Evolutionary conservation across 192 early-diverging fungal genomes (phyloP).

Genomic region (Backusella mclennaniae): DNA sequence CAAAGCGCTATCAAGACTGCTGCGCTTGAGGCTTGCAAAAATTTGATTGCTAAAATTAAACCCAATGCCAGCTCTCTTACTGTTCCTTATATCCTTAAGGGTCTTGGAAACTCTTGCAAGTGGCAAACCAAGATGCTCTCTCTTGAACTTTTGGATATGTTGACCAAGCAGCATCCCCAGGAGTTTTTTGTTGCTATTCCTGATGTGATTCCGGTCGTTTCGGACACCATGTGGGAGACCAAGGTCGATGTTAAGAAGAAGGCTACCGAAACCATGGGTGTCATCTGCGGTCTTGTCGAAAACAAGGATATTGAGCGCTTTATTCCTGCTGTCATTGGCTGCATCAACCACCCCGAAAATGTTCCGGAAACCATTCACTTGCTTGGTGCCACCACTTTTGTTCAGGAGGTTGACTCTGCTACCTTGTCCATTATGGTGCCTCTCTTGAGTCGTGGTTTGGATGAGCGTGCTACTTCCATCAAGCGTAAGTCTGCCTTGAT

Average conservation of each 20-base stretch:
- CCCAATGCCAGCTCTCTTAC: constrained; percentile 47
- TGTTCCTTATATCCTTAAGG: constrained; percentile 64
- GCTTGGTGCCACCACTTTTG: constrained; percentile 79
- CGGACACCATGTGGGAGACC: constrained; percentile 79
- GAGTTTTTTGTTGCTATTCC: constrained; percentile 51
- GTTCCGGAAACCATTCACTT: constrained; percentile 76
- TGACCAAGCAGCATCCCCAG: constrained; percentile 46
- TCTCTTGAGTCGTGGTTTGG: constrained; percentile 67
- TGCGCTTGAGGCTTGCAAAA: constrained; percentile 45
- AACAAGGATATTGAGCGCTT: constrained; percentile 81
- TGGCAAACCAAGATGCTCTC: constrained; percentile 68
- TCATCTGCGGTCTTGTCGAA: constrained; percentile 67
- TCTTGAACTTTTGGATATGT: constrained; percentile 42
- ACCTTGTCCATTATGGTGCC: constrained; percentile 83
- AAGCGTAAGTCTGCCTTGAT: constrained; percentile 76
- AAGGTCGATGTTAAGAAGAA: constrained; percentile 70
- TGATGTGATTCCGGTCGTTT: constrained; percentile 70
- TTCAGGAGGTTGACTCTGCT: constrained; percentile 71
- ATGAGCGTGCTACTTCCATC: constrained; percentile 69
- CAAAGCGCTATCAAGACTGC: constrained; percentile 40
- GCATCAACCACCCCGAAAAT: constrained; percentile 76
- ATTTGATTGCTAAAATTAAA: constrained; percentile 43
- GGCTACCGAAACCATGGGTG: constrained; percentile 64
- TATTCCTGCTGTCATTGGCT: constrained; percentile 71
- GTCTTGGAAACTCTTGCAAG: constrained; percentile 73